Base-by-base conservation (phyloP, 257 asterid genomes). In the Petrea volubilis region DNA sequence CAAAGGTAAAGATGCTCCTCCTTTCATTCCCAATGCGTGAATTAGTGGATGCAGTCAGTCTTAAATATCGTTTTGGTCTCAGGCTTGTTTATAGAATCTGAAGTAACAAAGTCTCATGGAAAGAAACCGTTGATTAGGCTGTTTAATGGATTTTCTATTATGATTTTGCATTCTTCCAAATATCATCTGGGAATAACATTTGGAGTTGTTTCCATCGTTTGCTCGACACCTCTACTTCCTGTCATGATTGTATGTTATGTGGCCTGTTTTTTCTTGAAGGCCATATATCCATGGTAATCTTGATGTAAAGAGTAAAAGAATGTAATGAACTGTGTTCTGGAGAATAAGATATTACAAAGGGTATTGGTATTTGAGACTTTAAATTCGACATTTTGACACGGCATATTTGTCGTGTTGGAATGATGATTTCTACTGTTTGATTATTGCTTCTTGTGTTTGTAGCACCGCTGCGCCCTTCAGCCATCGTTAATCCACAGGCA, bases 381-480 rank as follows among this genome's bases (percentile, higher is more conserved):
- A 34, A 31, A 53, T 43, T 44, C 27, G 53, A 25, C 28, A 47
- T 23, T 49, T 63, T 57, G 56, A 46, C n/a, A 20, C 44, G 60
- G 36, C 25, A 36, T 61, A 28, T 47, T 25, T 63, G 50, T 17
- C 34, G 43, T 62, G 41, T 57, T 61, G 53, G 29, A 55, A 28
- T 21, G 24, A 31, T 52, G 49, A 59, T 60, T 46, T 20, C 70
- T 41, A 57, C 29, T 41, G 29, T 18, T 47, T 29, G 47, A 52
- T 31, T 21, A 29, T 52, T 40, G 55, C 46, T 55, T 67, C 47
- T 67, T 79, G 53, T 78, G 64, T 60, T 78, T 78, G 79, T 83
- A 94, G 98, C 98, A 3, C 98, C 97, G 2, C 64, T 85, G 76
- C 86, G 94, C 23, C 99, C 98, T 56, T 90, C 97, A 61, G 82